Evolutionary conservation across 345 rosid species (phyloP), one percentile per base, ranked within the genome.

Genomic region (Gynandropsis gynandra): DNA sequence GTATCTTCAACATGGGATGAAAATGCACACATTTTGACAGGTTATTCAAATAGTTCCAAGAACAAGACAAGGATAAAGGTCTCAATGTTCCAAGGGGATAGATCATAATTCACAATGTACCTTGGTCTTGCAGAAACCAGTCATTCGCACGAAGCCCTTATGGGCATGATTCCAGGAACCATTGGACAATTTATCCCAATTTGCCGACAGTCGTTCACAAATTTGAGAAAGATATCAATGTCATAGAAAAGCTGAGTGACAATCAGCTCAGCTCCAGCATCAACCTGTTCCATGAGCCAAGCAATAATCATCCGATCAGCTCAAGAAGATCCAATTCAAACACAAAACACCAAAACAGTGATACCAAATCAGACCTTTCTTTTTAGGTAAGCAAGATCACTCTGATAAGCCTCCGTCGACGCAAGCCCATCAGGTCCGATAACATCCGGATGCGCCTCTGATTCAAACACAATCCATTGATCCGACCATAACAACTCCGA

Each of bases 111-210:
- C 29, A 24, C 2, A 65, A 14, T 11, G 16, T 36, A 89, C 98
- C 89, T 76, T 87, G 13, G 98, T 87, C 63, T 90, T 90, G 74
- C 98, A 87, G 63, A 90, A 90, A 43, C 96, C 98, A 64, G 96
- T 76, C 98, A 90, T 90, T 15, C 96, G 83, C 46, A 82, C 18
- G 75, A 90, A 87, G 42, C 98, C 95, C 69, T 80, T 89, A 90
- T 90, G 41, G 96, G 96, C 96, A 90, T 90, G 54, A 90, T 90
- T 34, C 95, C 98, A 56, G 98, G 98, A 54, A 90, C 98, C 47
- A 87, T 75, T 45, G 96, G 98, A 53, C 92, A 87, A 3, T 65
- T 70, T 0, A 90, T 87, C 57, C 98, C 96, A 15, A 90, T 77
- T 76, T 83, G 80, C 43, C 80, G 90, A 70, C 99, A 93, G 50